Percentiles rank a stretch among this genome's conserved stretches.
Evolutionary conservation across 306 rosid species (phyloP).

Genomic region (Quillaja saponaria): DNA sequence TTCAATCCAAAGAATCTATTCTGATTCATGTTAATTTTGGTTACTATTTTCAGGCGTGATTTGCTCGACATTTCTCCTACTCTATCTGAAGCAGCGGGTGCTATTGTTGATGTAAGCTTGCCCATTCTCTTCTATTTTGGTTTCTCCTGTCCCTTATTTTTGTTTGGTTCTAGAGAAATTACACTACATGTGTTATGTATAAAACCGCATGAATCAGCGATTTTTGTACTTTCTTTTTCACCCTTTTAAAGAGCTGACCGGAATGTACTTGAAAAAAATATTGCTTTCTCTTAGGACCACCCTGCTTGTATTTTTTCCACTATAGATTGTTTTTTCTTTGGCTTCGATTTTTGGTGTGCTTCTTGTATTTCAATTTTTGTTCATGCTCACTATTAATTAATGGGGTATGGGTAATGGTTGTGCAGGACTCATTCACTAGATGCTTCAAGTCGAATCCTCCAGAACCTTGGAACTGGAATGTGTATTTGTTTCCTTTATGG

Average conservation of each 20-base stretch:
- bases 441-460: constrained; percentile 98
- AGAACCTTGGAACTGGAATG: constrained; percentile 97
- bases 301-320: background rate
- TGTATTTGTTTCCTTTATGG: constrained; percentile 94
- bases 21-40: background rate
- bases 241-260: too few species aligned
- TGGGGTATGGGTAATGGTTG: too few species aligned
- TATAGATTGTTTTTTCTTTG: background rate
- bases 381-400: too few species aligned
- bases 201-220: too few species aligned
- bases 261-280: too few species aligned
- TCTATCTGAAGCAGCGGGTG: constrained; percentile 91
- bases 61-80: constrained; percentile 89
- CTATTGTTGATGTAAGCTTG: constrained; percentile 80
- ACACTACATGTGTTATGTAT: too few species aligned
- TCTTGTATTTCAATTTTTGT: background rate
- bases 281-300: too few species aligned
- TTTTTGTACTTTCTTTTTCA: too few species aligned
- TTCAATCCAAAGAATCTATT: background rate
- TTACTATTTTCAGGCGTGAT: constrained; percentile 61
- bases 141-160: background rate
- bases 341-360: background rate
- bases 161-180: too few species aligned
- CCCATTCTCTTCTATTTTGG: background rate
- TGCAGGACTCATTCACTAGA: constrained; percentile 85